Base-by-base conservation (phyloP, 2,329 filamentous ascomycete species). In the Sphaerostilbella broomeana region DNA sequence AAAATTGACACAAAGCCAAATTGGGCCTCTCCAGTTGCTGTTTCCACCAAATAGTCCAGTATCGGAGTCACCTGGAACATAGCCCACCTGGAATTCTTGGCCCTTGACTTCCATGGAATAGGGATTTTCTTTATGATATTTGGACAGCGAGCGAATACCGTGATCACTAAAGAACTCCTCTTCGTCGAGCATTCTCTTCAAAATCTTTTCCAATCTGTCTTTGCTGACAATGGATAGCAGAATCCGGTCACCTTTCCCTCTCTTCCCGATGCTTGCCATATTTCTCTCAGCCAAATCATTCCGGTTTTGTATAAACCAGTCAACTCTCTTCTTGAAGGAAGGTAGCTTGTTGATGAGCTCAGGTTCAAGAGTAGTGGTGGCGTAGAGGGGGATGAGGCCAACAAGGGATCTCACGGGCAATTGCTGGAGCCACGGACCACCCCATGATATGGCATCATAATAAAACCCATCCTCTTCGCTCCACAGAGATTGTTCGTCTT, bases 391-490 rank as follows among this genome's bases (percentile, higher is more conserved):
- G 48, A 97, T 97, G 42, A 97, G 69, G 9, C 92, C 90, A 37
- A 97, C 90, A 6, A 97, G 76, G 12, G 90, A 97, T 43, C 88
- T 76, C 37, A 97, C 86, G 1, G 87, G 89, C 56, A 97, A 76
- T 62, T 95, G 89, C 56, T 95, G 86, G 38, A 86, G 86, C 81
- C 83, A 94, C 6, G 89, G 89, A 7, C 88, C 88, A 35, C 90
- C 90, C 79, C 87, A 97, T 2, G 89, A 94, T 48, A 97, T 97
- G 18, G 90, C 90, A 65, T 97, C 90, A 58, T 97, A 97, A 72
- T 97, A 97, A 71, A 97, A 97, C 41, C 86, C 88, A 61, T 97
- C 90, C 47, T 94, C 77, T 19, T 95, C 88, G 55, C 95, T 97
- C 90, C 90, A 97, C 6, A 97, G 68, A 22, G 89, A 94, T 55